Base-by-base conservation (phyloP, 1,139 yeast genomes). In the Yamadazyma pseudoaaseri region DNA sequence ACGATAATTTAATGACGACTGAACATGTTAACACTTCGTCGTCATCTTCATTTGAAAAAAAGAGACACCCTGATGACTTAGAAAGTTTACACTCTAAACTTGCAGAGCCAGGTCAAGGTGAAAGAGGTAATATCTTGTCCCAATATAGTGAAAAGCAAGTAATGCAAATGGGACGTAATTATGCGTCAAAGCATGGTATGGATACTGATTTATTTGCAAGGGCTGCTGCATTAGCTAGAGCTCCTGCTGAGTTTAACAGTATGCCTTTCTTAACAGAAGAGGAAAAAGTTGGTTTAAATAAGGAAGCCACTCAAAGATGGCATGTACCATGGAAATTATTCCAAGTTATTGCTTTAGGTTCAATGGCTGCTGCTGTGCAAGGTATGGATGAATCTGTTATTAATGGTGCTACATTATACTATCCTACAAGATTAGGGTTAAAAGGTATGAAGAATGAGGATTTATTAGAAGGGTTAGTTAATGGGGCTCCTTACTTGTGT, bases 301-400 rank as follows among this genome's bases (percentile, higher is more conserved):
- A 71, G 46, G 71, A 66, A 39, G 70, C 77, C 28, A 82, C 83
- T 39, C 78, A 81, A 30, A 74, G 67, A 59, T 82, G 87, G 86
- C 65, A 68, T 36, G 67, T 81, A 31, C 92, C 95, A 0, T 44
- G 47, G 21, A 75, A 76, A 39, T 65, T 86, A 49, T 60, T 80
- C 45, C 76, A 70, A 43, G 79, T 86, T 35, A 76, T 84, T 36
- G 72, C 85, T 12, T 75, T 86, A 54, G 83, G 90, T 27, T 83
- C 95, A 5, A 76, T 86, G 79, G 87, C 94, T 35, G 96, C 96
- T 14, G 86, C 90, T 6, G 90, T 87, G 23, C 95, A 86, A 58
- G 96, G 96, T 51, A 86, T 86, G 87, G 96, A 86, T 57, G 95
- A 86, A 56, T 73, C 94, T 1, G 95, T 86, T 15, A 75, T 84